Percentiles rank a stretch among this genome's conserved stretches.
Conservation (phyloP, 2,329 filamentous ascomycete genomes). For the Truncatella angustata region DNA sequence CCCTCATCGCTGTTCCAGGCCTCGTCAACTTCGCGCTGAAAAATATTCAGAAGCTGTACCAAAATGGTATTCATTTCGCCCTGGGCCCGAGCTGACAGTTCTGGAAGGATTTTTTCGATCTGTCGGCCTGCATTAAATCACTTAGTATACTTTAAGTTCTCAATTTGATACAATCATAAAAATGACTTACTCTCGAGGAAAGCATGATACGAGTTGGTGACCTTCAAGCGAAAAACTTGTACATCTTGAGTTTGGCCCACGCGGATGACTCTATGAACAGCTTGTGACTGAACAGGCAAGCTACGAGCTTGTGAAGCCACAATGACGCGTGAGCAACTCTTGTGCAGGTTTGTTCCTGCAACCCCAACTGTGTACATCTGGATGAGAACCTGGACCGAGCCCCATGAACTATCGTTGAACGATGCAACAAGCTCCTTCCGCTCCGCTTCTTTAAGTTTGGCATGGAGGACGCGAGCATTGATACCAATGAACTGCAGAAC, state of each 20-base stretch:
- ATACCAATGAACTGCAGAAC: conserved; percentile 26
- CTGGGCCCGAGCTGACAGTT: conserved; percentile 22
- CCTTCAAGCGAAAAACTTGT: conserved; percentile 21
- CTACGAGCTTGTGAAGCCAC: conserved; percentile 25
- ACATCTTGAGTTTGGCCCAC: conserved; percentile 25
- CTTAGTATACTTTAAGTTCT: not conserved
- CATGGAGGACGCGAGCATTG: conserved; percentile 24
- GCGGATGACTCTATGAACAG: conserved; percentile 27
- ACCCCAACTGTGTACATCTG: conserved; percentile 28
- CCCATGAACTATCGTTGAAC: conserved; percentile 18
- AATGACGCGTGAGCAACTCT: conserved; percentile 24
- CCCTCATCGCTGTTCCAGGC: conserved; percentile 21
- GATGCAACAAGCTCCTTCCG: conserved; percentile 21
- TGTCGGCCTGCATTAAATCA: conserved; percentile 15
- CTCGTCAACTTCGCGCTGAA: conserved; percentile 21
- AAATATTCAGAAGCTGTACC: conserved; percentile 24
- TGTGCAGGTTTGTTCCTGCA: conserved; percentile 26
- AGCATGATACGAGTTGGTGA: conserved; percentile 23
- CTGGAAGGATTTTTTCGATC: conserved; percentile 26
- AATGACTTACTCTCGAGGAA: conserved; percentile 22
- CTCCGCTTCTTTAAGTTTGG: conserved; percentile 16
- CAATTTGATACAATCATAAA: not conserved
- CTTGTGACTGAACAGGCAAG: conserved; percentile 23
- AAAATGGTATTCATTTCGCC: conserved; percentile 18
- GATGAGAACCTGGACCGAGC: conserved; percentile 27